A percentile compares a stretch with the other conserved stretches of the same genome.
Conservation (phyloP, 768 basidiomycete species). For the Russula brevipes region DNA sequence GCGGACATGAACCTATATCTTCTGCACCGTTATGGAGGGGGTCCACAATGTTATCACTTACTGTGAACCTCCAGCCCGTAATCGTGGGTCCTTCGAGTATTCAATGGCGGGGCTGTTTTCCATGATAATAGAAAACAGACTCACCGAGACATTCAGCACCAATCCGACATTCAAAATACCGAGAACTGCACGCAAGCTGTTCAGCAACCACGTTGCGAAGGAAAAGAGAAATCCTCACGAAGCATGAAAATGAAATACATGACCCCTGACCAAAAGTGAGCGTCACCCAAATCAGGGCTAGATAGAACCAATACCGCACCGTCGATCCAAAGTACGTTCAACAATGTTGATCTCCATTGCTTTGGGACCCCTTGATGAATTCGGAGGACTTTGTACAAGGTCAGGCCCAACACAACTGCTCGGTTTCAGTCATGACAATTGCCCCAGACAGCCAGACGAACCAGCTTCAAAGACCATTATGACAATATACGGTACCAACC, state of each 20-base stretch:
- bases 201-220: neutral
- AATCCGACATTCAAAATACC: constrained; percentile 16
- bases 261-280: constrained; percentile 1
- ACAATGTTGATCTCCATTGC: neutral
- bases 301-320: too few species aligned
- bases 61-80: constrained; percentile 4
- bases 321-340: constrained; percentile 17
- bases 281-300: neutral
- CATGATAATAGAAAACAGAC: neutral
- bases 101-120: neutral
- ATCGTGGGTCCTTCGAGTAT: constrained; percentile 1
- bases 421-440: neutral
- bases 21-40: too few species aligned
- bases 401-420: constrained; percentile 12
- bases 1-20: too few species aligned
- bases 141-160: constrained; percentile 10
- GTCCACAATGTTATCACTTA: neutral
- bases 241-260: constrained; percentile 25
- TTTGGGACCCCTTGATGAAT: neutral
- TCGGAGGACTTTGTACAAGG: constrained; percentile 13
- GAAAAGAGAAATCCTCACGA: neutral
- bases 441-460: neutral
- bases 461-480: constrained; percentile 17
- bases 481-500: constrained; percentile 6
- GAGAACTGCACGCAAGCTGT: neutral